Conservation (phyloP, 495 filamentous ascomycete genomes). For the Podospora pseudocomata region DNA sequence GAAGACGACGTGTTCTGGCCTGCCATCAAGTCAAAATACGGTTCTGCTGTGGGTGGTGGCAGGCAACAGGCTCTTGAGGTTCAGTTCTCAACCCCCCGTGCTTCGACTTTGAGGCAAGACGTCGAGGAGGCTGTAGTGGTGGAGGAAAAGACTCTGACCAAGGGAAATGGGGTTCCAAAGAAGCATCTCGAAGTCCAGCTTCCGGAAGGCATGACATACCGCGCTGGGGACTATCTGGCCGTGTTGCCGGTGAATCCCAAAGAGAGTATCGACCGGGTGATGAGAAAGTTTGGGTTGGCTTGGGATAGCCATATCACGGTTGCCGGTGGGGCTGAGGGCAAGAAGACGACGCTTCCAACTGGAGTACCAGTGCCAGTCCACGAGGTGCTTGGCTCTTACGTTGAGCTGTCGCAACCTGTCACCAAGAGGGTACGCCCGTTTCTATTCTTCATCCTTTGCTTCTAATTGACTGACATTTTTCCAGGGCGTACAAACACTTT, state of each 20-base stretch:
- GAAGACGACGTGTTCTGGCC: constrained; percentile 64
- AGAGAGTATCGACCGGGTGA: constrained; percentile 52
- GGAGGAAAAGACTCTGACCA: constrained; percentile 52
- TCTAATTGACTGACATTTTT: not conserved
- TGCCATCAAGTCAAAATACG: constrained; percentile 51
- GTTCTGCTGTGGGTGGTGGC: constrained; percentile 25
- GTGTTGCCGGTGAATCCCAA: constrained; percentile 66
- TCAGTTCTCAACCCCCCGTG: constrained; percentile 55
- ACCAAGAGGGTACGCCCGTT: constrained; percentile 46
- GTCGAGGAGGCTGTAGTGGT: constrained; percentile 60
- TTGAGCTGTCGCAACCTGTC: constrained; percentile 68
- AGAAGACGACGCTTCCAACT: constrained; percentile 56
- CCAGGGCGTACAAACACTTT: constrained; percentile 46
- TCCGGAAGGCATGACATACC: constrained; percentile 62
- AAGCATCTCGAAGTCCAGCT: constrained; percentile 63
- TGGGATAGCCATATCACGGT: constrained; percentile 59
- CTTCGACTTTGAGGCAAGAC: constrained; percentile 61
- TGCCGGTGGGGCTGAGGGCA: constrained; percentile 30
- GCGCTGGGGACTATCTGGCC: constrained; percentile 72
- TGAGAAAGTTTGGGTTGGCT: constrained; percentile 51
- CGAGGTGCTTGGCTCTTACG: constrained; percentile 63
- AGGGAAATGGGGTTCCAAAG: constrained; percentile 55
- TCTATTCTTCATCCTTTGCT: not conserved
- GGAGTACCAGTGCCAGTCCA: constrained; percentile 55
- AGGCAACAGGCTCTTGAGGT: constrained; percentile 44